Base-by-base conservation (phyloP, 2,329 filamentous ascomycete genomes). In the Apiospora arundinis region DNA sequence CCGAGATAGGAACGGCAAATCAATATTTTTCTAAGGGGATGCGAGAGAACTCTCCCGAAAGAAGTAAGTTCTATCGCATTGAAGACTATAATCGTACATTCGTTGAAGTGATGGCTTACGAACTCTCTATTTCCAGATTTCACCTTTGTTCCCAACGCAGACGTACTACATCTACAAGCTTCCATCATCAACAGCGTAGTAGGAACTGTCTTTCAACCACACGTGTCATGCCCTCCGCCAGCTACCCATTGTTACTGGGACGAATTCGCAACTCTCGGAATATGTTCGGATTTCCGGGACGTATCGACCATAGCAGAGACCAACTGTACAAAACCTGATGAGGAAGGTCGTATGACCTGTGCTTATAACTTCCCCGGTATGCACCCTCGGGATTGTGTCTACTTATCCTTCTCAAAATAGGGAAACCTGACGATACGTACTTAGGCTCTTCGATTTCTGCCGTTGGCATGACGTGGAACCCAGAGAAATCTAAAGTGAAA, bases 21-120 rank as follows among this genome's bases (percentile, higher is more conserved):
- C 49, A 52, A 28, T 52, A 25, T 25, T 74, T 60, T 70, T 72
- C 11, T n/a, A 46, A 21, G 70, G 71, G 18, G 46, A 70, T 68
- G 49, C 28, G 42, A 49, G 28, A 73, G 74, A 25, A 40, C 42
- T 14, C 23, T 5, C 9, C 48, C 12, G 11, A 18, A 16, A 4
- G 49, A 52, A 52, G 49, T 52, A 52, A 28, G 49, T 12, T n/a
- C n/a, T n/a, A n/a, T n/a, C n/a, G n/a, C n/a, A n/a, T n/a, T n/a
- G n/a, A n/a, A n/a, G n/a, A n/a, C 48, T n/a, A 12, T 25, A 12
- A 12, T 14, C 23, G n/a, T 12, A 52, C n/a, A 52, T 14, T 14
- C n/a, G 9, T n/a, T 9, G 9, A 12, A n/a, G n/a, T n/a, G n/a
- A n/a, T n/a, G n/a, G n/a, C n/a, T n/a, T n/a, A n/a, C n/a, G n/a